Evolutionary conservation across 768 basidiomycete genomes (phyloP).

Genomic region (Rhodotorula paludigena): DNA sequence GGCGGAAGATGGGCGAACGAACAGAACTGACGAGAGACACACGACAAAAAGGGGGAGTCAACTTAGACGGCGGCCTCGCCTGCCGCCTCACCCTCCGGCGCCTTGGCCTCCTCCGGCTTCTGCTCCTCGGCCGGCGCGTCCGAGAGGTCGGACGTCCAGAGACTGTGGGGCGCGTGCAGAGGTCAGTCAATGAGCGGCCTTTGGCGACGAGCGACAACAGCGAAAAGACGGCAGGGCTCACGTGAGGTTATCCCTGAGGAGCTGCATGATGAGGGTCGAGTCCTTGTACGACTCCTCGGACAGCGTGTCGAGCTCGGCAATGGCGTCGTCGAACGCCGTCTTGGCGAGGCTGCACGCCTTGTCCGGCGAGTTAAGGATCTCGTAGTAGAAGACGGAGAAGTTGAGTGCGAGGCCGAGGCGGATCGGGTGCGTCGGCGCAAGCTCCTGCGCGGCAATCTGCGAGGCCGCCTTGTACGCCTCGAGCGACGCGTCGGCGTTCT

Average conservation of each 20-base stretch:
- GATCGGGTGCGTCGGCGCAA: slow-evolving; percentile 91
- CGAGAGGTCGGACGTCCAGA: no score
- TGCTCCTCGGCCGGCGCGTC: no score
- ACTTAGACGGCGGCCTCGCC: no score
- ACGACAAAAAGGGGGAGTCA: no score
- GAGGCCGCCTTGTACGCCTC: slow-evolving; percentile 97
- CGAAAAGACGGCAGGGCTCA: no score
- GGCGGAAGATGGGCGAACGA: no score
- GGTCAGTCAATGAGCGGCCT: no score
- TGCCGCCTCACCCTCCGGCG: no score
- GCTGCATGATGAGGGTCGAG: slow-evolving; percentile 80
- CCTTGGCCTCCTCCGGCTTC: no score
- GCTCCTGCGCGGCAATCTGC: slow-evolving; percentile 90
- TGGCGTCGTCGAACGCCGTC: slow-evolving; percentile 98
- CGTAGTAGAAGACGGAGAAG: slow-evolving; percentile 99
- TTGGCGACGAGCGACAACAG: no score
- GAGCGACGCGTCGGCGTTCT: slow-evolving; percentile 93
- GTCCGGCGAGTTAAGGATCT: slow-evolving; percentile 97
- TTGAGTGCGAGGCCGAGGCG: slow-evolving; percentile 97
- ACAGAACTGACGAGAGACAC: no score
- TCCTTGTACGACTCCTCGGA: slow-evolving; percentile 99
- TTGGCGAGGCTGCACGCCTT: slow-evolving; percentile 98
- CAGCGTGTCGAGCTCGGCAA: slow-evolving; percentile 96
- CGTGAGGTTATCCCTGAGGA: slow-evolving; percentile 93
- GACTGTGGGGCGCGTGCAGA: no score